Percentiles rank a stretch among this genome's conserved stretches.
Evolutionary conservation across 2,329 filamentous ascomycete species (phyloP).

Genomic region (Sporothrix protearum): DNA sequence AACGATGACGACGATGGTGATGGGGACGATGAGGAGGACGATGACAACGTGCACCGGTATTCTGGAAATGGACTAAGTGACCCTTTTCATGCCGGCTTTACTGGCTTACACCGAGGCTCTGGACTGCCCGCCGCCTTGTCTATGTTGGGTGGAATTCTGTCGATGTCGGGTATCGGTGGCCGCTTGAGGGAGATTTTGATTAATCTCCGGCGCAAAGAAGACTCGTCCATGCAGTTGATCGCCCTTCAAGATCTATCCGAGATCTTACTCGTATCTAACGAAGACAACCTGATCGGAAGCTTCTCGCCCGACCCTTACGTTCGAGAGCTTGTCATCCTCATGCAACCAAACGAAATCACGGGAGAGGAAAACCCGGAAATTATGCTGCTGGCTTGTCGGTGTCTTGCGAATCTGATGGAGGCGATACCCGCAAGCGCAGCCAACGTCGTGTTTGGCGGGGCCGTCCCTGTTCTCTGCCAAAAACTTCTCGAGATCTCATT

Average conservation of each 20-base stretch:
- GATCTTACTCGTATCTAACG: conserved; percentile 87
- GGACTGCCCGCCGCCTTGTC: conserved; percentile 76
- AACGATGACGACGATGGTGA: conserved; percentile 29
- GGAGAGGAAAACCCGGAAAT: conserved; percentile 92
- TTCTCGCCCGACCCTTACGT: conserved; percentile 94
- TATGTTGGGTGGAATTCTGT: conserved; percentile 88
- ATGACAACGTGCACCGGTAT: conserved; percentile 35
- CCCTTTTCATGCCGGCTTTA: conserved; percentile 61
- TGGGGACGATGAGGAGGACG: conserved; percentile 45
- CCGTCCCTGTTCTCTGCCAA: conserved; percentile 88
- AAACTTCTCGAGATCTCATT: conserved; percentile 95
- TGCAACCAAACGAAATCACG: conserved; percentile 81
- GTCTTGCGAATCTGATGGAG: conserved; percentile 96
- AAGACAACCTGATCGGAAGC: conserved; percentile 92
- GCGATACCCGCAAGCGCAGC: conserved; percentile 87
- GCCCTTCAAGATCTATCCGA: conserved; percentile 92
- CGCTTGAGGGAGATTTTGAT: conserved; percentile 73
- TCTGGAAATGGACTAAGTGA: conserved; percentile 42
- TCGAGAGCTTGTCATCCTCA: conserved; percentile 85
- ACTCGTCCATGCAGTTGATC: conserved; percentile 82
- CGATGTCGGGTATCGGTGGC: conserved; percentile 79
- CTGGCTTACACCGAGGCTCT: conserved; percentile 60
- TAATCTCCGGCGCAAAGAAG: conserved; percentile 77
- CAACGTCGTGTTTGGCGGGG: conserved; percentile 95
- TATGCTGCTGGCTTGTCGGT: conserved; percentile 94